Percentiles rank a stretch among this genome's conserved stretches.
phyloP scores from a whole-genome alignment of 345 rosid species.

The Capsella bursapastoris region DNA sequence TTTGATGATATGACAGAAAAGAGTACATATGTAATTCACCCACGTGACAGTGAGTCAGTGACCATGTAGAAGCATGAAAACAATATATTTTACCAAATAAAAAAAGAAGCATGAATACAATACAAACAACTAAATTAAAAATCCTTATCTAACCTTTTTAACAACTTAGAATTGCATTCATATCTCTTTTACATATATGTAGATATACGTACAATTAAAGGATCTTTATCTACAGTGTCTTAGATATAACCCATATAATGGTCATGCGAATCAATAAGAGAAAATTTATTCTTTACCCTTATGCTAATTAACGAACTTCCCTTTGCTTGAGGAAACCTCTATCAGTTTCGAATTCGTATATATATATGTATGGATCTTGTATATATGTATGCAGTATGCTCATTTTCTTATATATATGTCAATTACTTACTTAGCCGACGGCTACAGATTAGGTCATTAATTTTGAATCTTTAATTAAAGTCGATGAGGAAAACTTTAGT shows the following conservation, averaged over 20 bases:
- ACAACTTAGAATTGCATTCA: not conserved
- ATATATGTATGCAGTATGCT: not conserved
- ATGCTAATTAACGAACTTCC: constrained; percentile 35
- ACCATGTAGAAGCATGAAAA: too few species aligned
- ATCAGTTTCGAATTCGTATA: constrained; percentile 9
- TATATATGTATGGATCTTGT: not conserved
- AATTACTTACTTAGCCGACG: constrained; percentile 23
- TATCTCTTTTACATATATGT: not conserved
- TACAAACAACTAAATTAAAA: not conserved
- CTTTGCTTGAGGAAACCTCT: constrained; percentile 39
- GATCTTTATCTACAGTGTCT: not conserved
- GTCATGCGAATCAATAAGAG: constrained; percentile 13
- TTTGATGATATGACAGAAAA: too few species aligned
- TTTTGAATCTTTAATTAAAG: constrained; percentile 33
- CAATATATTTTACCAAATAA: too few species aligned
- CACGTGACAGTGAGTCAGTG: not conserved
- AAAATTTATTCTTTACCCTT: constrained; percentile 40
- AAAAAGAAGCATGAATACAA: not conserved
- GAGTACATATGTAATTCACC: not conserved
- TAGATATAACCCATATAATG: constrained; percentile 9
- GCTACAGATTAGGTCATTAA: constrained; percentile 18
- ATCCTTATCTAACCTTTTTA: not conserved
- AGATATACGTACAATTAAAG: not conserved
- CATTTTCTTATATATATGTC: not conserved
- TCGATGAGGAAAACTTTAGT: constrained; percentile 12